Base-by-base conservation (phyloP, 2,329 filamentous ascomycete genomes). In the Curvularia sp. region DNA sequence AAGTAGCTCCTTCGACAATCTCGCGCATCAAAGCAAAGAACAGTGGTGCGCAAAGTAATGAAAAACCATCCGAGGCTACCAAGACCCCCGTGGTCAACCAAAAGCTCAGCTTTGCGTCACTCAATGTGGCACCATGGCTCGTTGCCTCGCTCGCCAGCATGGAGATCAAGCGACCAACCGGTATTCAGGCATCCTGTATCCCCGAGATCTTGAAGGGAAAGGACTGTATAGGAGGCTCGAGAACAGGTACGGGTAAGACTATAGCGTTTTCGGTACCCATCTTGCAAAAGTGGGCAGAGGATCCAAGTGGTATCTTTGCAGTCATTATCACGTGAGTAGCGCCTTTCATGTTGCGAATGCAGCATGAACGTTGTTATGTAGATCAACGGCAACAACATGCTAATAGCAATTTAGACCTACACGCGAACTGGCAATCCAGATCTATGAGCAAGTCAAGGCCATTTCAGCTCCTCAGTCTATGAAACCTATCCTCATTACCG, bases 201-300 rank as follows among this genome's bases (percentile, higher is more conserved):
- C 93, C 94, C 1, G 90, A 95, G 75, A 97, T 98, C 59, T 77
- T 99, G 33, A 89, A 92, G 68, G 95, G 95, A 5, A 86, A 91
- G 68, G 93, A 99, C 79, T 97, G 72, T 74, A 97, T 99, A 68
- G 95, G 95, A 73, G 93, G 93, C 38, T 96, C 92, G 73, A 86
- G 93, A 62, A 99, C 95, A 0, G 95, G 95, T 82, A 97, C 94
- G 12, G 95, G 95, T 79, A 99, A 99, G 81, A 99, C 95, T 3
- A 89, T 98, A 43, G 93, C 95, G 1, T 99, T 99, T 77, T 91
- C 94, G 0, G 92, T 93, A 9, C 95, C 95, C 0, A 96, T 99
- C 60, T 81, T 99, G 63, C 94, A 98, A 75, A 90, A 89, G 77
- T 98, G 93, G 93, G 88, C 94, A 2, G 86, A 93, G 72, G 93